These are phyloP conservation scores for Irpex sp. DNA, from an alignment of 1,284 basidiomycete species.

Conservation along the genomic window DNA sequence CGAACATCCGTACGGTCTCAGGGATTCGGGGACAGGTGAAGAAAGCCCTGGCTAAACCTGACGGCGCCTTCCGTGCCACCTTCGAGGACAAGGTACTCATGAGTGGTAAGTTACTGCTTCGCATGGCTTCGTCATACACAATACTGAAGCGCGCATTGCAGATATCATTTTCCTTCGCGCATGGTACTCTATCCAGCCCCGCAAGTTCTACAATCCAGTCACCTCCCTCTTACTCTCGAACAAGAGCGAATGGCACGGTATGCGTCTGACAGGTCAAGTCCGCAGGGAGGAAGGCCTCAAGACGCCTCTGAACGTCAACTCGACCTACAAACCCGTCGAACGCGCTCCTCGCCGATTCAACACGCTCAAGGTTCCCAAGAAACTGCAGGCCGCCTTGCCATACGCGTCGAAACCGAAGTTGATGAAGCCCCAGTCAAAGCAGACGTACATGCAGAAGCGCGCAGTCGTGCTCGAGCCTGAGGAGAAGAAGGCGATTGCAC, in stretches of 20 bases:
- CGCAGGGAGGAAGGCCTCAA: conserved; percentile 81
- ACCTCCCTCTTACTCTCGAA: conserved; percentile 85
- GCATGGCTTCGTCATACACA: not conserved
- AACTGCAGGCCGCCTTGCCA: conserved; percentile 86
- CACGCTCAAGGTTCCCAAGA: conserved; percentile 84
- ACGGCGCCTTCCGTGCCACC: conserved; percentile 93
- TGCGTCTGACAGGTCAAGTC: conserved; percentile 95
- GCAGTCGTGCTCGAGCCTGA: conserved; percentile 95
- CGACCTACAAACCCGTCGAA: conserved; percentile 83
- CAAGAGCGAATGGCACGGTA: conserved; percentile 82
- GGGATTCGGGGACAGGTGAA: conserved; percentile 97
- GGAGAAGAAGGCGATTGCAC: conserved; percentile 89
- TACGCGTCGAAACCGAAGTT: conserved; percentile 92
- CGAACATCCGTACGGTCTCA: conserved; percentile 92
- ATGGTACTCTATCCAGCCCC: conserved; percentile 95
- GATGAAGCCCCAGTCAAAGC: conserved; percentile 68
- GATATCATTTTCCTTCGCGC: conserved; percentile 96
- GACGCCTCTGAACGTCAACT: conserved; percentile 83
- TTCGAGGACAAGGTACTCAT: conserved; percentile 98
- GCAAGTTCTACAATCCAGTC: conserved; percentile 96
- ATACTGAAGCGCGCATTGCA: conserved; percentile 27
- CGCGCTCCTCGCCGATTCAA: conserved; percentile 88
- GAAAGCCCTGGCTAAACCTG: conserved; percentile 91
- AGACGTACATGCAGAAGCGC: conserved; percentile 88
- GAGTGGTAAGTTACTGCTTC: conserved; percentile 65